These are phyloP conservation scores for Yamadazyma insecticola DNA, from an alignment of 805 yeast species.

Conservation along the genomic window DNA sequence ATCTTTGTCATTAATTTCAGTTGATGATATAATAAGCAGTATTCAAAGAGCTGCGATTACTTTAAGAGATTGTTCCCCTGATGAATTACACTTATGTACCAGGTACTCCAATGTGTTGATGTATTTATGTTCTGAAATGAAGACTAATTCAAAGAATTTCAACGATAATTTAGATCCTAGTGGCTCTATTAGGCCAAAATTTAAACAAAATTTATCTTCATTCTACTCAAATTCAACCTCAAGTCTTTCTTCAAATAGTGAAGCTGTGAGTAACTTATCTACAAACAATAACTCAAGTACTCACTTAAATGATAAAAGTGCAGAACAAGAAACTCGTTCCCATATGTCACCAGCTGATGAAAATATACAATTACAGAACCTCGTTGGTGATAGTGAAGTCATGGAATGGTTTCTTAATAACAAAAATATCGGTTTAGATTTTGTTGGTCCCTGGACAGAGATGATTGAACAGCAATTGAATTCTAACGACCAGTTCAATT, in stretches of 20 bases:
- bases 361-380: conserved; percentile 15
- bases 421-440: conserved; percentile 37
- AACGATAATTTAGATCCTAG: conserved; percentile 10
- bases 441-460: conserved; percentile 74
- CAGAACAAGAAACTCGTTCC: too few relatives aligned
- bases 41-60: conserved; percentile 71
- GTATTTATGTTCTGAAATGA: conserved; percentile 74
- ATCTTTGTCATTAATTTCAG: conserved; percentile 59
- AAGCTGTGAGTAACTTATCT: too few relatives aligned
- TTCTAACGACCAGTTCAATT: conserved; percentile 27
- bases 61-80: conserved; percentile 80
- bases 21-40: conserved; percentile 63
- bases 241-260: too few relatives aligned
- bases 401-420: conserved; percentile 42
- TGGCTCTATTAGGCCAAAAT: too few relatives aligned
- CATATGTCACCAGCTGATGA: conserved; percentile 7
- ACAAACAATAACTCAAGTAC: too few relatives aligned
- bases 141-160: conserved; percentile 34
- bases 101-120: conserved; percentile 72
- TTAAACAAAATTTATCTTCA: too few relatives aligned
- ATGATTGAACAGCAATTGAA: conserved; percentile 66
- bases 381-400: conserved; percentile 36
- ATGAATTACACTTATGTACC: conserved; percentile 79
- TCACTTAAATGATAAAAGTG: too few relatives aligned
- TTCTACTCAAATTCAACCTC: too few relatives aligned